Base-by-base conservation (phyloP, 305 asterid species). In the Coffea humblotiana region DNA sequence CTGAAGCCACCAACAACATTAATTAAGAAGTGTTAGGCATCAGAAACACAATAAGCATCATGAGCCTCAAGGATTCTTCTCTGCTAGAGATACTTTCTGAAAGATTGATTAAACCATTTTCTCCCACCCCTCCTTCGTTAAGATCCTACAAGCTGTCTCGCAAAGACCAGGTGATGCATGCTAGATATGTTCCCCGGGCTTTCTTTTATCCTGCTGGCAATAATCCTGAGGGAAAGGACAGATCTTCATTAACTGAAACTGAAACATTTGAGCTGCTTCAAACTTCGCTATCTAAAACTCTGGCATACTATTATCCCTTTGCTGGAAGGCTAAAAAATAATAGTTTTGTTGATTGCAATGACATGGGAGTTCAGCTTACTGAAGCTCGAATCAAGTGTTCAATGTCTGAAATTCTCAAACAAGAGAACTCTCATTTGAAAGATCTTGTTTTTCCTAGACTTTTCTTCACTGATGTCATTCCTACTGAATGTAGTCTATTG, bases 271-370 rank as follows among this genome's bases (percentile, higher is more conserved):
- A 48, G 27, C n/a, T 64, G 10, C 54, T 73, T 64, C 51, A 73
- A 79, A 27, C 25, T 27, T 51, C 73, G 18, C 74, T 64, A 48
- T 72, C 82, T 3, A 70, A 12, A 73, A 58, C 77, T 6, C 63
- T 73, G n/a, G 8, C 78, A 3, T 72, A 35, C 29, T 79, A 40
- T 47, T 72, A 72, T 61, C 82, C 78, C 32, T 72, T 79, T 35
- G 68, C 82, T 1, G 78, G 82, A 63, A 73, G 79, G 21, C 43
- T 80, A 12, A 66, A 2, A 6, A 73, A 51, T 19, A 18, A 73
- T 25, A 7, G 2, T 13, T 80, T 49, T 3, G 78, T 73, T 14
- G 72, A 80, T 11, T 80, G 79, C 18, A 73, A 65, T 51, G 79
- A 74, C 69, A 16, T 1, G 3, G 83, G 83, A n/a, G 64, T 2